Evolutionary conservation across 768 basidiomycete genomes (phyloP), one percentile per base, ranked within the genome.

Genomic region (Lactarius trivialis): DNA sequence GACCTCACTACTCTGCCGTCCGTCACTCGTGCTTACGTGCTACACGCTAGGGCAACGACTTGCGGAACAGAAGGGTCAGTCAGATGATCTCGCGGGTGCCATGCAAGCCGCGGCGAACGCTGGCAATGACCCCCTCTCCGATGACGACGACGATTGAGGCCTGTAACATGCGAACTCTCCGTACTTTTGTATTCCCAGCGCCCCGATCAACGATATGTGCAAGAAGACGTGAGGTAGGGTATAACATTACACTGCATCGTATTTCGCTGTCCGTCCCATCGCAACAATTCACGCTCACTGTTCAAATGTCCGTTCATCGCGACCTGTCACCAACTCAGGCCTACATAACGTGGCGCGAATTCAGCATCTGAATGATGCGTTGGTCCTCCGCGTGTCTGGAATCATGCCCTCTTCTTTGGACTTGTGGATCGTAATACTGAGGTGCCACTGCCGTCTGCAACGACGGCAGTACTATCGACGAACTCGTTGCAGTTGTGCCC

Each of bases 1-100:
- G 36, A 48, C 53, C 39, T 50, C n/a, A 21, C 26, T n/a, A 21
- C 26, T n/a, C 53, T 28, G 8, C 33, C 60, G 7, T 34, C 30
- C 34, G 17, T 55, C 32, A 28, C 34, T 54, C 21, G 30, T 30
- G 56, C 37, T 43, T 34, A 59, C 14, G 17, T 54, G 45, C 7
- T 6, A 45, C 12, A 28, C 19, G 17, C 28, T 59, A 93, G 91
- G 91, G 51, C 88, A 88, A 77, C 78, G 91, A 55, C 79, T 93
- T 52, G 84, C 89, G 30, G 81, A 85, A 41, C 88, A 92, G 70
- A 89, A 89, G 66, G 89, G 89, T 3, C 79, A 87, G 51, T 82
- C 86, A 3, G 88, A 90, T 66, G 91, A 93, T 70, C 72, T 93
- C 51, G 76, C 91, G 24, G 91, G 89, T 34, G 89, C 90, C 34